These are phyloP conservation scores for Kandelia obovata DNA, from an alignment of 345 rosid species.

Conservation along the genomic window DNA sequence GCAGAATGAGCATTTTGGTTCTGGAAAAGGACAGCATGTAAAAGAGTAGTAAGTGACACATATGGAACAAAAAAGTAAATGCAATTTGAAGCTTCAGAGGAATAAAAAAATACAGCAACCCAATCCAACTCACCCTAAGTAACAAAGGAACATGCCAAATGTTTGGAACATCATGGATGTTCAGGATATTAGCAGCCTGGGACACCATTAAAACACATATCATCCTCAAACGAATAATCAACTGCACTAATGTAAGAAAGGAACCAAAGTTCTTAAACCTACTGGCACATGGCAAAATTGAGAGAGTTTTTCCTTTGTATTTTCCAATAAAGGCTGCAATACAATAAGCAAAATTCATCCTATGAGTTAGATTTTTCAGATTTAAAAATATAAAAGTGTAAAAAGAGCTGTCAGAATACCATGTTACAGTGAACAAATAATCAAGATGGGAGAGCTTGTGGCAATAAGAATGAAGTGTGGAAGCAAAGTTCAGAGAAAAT, in stretches of 20 bases:
- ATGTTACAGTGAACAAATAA: too few relatives aligned
- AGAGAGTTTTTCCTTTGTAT: slow-evolving; percentile 30
- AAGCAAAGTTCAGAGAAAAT: background rate
- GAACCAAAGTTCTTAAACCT: slow-evolving; percentile 21
- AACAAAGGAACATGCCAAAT: slow-evolving; percentile 37
- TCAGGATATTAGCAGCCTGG: slow-evolving; percentile 37
- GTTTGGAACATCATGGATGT: slow-evolving; percentile 35
- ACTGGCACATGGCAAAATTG: slow-evolving; percentile 54
- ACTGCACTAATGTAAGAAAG: slow-evolving; percentile 5
- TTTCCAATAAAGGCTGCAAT: slow-evolving; percentile 32
- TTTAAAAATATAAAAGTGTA: background rate
- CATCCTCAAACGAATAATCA: background rate
- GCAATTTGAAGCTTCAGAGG: slow-evolving; percentile 7
- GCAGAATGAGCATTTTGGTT: slow-evolving; percentile 89
- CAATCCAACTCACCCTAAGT: slow-evolving; percentile 25
- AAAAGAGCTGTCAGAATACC: background rate
- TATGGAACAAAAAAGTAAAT: background rate
- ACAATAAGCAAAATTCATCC: slow-evolving; percentile 1
- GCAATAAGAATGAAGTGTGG: background rate
- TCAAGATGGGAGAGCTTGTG: background rate
- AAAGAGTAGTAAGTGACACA: slow-evolving; percentile 12
- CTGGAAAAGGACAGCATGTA: slow-evolving; percentile 39
- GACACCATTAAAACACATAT: slow-evolving; percentile 2
- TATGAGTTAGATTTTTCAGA: background rate
- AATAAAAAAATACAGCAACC: slow-evolving; percentile 20